These are phyloP conservation scores for Colletotrichum gigasporum DNA, from an alignment of 2,329 filamentous ascomycete genomes.

Conservation along the genomic window DNA sequence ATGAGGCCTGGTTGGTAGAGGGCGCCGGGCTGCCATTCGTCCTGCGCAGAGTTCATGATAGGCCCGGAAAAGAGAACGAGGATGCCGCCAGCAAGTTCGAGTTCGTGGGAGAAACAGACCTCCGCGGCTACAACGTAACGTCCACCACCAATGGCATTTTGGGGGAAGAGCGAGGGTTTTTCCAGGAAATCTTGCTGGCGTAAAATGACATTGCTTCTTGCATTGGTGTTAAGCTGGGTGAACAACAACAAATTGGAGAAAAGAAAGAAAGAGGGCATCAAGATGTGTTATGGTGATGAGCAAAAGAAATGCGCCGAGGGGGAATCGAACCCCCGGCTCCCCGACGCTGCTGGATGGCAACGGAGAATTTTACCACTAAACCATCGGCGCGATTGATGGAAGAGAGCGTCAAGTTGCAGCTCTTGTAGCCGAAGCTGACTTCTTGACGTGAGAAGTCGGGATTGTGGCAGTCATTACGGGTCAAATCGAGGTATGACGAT, in stretches of 20 bases:
- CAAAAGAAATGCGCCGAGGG: conserved; percentile 5
- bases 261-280: not conserved
- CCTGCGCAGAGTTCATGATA: not conserved
- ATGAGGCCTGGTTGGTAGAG: conserved; percentile 23
- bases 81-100: not conserved
- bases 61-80: not conserved
- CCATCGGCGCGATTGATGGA: not conserved
- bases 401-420: accelerated
- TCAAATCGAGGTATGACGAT: no score
- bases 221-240: no score
- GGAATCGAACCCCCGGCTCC: conserved; percentile 23
- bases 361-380: conserved; percentile 24
- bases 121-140: not conserved
- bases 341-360: conserved; percentile 18
- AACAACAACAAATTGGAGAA: no score
- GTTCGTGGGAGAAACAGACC: not conserved
- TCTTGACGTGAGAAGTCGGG: no score
- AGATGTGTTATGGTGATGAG: no score
- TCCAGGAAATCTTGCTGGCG: not conserved
- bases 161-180: not conserved
- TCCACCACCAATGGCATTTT: not conserved
- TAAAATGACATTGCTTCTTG: not conserved
- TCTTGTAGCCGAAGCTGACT: no score
- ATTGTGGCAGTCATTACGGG: no score
- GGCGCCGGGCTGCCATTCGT: conserved; percentile 2